These are phyloP conservation scores for Beauveria caledonica DNA, from an alignment of 2,329 filamentous ascomycete genomes.

Conservation along the genomic window DNA sequence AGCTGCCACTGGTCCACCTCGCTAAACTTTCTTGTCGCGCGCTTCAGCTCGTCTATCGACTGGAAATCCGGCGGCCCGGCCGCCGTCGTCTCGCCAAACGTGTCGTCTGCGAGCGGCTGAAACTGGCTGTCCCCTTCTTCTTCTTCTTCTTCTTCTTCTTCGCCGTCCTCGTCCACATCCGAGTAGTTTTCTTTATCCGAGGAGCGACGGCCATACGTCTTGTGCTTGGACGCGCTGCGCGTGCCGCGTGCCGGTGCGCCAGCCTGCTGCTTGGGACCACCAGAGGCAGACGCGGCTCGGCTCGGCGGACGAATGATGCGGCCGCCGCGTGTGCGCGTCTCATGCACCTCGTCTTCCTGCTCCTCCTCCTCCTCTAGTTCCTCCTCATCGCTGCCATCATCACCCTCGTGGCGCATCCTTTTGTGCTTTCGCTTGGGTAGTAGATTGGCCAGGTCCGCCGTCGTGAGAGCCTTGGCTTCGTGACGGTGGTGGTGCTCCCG, in stretches of 20 bases:
- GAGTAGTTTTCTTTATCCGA: constrained; percentile 53
- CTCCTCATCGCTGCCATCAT: constrained; percentile 39
- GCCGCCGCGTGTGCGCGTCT: constrained; percentile 16
- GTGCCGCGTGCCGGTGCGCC: not conserved
- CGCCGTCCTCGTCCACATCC: constrained; percentile 24
- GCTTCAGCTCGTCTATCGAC: constrained; percentile 47
- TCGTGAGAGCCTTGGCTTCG: constrained; percentile 38
- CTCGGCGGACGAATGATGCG: constrained; percentile 9
- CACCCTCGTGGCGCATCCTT: constrained; percentile 34
- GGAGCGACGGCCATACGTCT: constrained; percentile 43
- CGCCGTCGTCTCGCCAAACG: constrained; percentile 28
- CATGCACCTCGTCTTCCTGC: constrained; percentile 17
- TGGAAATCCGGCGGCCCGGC: constrained; percentile 29
- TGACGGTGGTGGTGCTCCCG: constrained; percentile 15
- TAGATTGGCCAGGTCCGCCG: constrained; percentile 45
- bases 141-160: constrained; percentile 23
- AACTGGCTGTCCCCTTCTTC: constrained; percentile 29
- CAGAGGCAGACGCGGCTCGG: constrained; percentile 9
- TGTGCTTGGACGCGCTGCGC: constrained; percentile 13
- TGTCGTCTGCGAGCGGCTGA: constrained; percentile 37
- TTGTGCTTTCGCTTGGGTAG: constrained; percentile 45
- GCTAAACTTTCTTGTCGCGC: constrained; percentile 54
- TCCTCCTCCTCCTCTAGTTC: constrained; percentile 41
- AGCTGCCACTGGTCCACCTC: constrained; percentile 63
- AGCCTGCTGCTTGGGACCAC: constrained; percentile 15